phyloP scores from a whole-genome alignment of 1,139 yeast genomes.

The Blastobotrys aristatus region DNA sequence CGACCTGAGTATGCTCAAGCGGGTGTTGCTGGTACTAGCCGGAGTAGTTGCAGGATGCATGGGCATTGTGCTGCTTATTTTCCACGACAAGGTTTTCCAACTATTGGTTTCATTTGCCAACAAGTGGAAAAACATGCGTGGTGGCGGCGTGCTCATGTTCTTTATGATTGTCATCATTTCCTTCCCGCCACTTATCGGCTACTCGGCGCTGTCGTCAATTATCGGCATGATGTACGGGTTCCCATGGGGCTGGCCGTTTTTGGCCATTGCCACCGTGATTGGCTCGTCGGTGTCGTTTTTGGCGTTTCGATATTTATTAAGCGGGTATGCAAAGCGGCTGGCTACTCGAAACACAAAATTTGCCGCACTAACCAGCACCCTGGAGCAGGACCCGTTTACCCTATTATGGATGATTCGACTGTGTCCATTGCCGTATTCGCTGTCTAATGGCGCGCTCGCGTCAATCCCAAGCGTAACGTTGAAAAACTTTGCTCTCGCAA shows the following conservation, averaged over 20 bases:
- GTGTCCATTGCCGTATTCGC: conserved; percentile 90
- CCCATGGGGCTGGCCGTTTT: conserved; percentile 70
- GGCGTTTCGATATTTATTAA: conserved; percentile 57
- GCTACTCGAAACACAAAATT: conserved; percentile 54
- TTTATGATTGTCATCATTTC: conserved; percentile 45
- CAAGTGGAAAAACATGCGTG: conserved; percentile 40
- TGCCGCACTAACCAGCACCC: conserved; percentile 68
- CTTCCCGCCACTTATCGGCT: conserved; percentile 90
- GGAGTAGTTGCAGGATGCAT: conserved; percentile 20
- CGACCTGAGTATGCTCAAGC: conserved; percentile 14
- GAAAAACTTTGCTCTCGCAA: conserved; percentile 62
- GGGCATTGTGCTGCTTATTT: conserved; percentile 40
- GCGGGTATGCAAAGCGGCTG: conserved; percentile 51
- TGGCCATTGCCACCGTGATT: conserved; percentile 60
- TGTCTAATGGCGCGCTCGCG: conserved; percentile 88
- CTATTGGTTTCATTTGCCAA: conserved; percentile 45
- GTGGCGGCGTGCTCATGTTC: conserved; percentile 55
- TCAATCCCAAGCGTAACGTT: conserved; percentile 71
- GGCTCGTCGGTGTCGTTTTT: conserved; percentile 76
- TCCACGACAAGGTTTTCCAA: conserved; percentile 45
- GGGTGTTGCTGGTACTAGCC: conserved; percentile 13
- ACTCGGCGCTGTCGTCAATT: conserved; percentile 60
- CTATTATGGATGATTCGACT: conserved; percentile 67
- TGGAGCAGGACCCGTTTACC: conserved; percentile 62
- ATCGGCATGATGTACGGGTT: conserved; percentile 85